phyloP scores from a whole-genome alignment of 2,329 filamentous ascomycete species.

The Fusarium tupiense region DNA sequence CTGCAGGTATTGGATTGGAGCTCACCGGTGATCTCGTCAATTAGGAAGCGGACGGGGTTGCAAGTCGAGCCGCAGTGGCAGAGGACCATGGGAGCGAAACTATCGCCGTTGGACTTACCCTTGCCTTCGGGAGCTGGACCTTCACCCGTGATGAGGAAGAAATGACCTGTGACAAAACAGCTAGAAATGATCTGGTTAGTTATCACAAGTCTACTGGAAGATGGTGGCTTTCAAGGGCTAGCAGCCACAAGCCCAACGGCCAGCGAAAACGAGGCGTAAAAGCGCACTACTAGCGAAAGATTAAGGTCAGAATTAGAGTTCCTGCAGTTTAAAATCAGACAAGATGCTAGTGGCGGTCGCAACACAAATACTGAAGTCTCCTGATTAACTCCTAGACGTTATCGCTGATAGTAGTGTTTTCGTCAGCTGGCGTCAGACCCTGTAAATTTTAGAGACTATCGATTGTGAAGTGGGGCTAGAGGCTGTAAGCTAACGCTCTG shows the following conservation, averaged over 20 bases:
- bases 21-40: background rate
- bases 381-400: background rate
- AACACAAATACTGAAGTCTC: too few relatives aligned
- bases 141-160: background rate
- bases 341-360: background rate
- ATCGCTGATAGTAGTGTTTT: background rate
- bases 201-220: background rate
- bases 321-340: background rate
- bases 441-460: background rate
- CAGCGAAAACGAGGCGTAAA: background rate
- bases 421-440: background rate
- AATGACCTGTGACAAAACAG: background rate
- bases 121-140: background rate
- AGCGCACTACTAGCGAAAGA: background rate
- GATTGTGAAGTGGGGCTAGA: background rate
- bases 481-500: background rate
- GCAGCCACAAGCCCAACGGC: background rate
- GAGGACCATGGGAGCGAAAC: background rate
- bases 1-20: background rate
- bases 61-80: background rate
- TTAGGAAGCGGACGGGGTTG: background rate
- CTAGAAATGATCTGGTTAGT: background rate
- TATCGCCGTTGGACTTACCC: background rate
- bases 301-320: background rate
- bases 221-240: background rate